These are phyloP conservation scores for Saccharomycopsis amapae DNA, from an alignment of 805 yeast species.

Conservation along the genomic window DNA sequence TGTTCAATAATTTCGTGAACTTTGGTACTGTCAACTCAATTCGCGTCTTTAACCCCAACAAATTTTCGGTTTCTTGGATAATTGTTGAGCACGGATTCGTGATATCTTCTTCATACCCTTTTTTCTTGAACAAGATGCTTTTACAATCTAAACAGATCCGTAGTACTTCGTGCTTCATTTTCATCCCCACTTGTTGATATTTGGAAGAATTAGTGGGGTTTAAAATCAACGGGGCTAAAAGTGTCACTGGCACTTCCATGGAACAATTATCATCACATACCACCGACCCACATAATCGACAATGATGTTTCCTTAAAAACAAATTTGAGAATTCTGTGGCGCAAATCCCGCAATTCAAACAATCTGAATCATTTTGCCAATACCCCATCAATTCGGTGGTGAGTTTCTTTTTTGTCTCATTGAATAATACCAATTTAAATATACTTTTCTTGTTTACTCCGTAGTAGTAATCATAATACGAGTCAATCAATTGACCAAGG, in stretches of 20 bases:
- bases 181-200: background rate
- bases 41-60: conserved; percentile 24
- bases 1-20: conserved; percentile 7
- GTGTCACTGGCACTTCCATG: conserved; percentile 50
- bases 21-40: conserved; percentile 21
- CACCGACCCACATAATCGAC: conserved; percentile 78
- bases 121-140: conserved; percentile 47
- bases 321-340: conserved; percentile 41
- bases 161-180: conserved; percentile 27
- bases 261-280: conserved; percentile 83
- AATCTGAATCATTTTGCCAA: conserved; percentile 57
- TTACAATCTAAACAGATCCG: conserved; percentile 71
- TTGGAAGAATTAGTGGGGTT: background rate
- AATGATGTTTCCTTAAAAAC: conserved; percentile 74
- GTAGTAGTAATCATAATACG: conserved; percentile 26
- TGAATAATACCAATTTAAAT: conserved; percentile 23
- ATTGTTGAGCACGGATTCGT: conserved; percentile 26
- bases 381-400: conserved; percentile 32
- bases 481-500: conserved; percentile 26
- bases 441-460: conserved; percentile 24
- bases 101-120: conserved; percentile 40
- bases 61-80: conserved; percentile 19
- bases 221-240: conserved; percentile 19
- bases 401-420: conserved; percentile 29
- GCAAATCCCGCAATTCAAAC: conserved; percentile 59